phyloP scores from a whole-genome alignment of 805 yeast species.

The Wickerhamiella allomyrinae region DNA sequence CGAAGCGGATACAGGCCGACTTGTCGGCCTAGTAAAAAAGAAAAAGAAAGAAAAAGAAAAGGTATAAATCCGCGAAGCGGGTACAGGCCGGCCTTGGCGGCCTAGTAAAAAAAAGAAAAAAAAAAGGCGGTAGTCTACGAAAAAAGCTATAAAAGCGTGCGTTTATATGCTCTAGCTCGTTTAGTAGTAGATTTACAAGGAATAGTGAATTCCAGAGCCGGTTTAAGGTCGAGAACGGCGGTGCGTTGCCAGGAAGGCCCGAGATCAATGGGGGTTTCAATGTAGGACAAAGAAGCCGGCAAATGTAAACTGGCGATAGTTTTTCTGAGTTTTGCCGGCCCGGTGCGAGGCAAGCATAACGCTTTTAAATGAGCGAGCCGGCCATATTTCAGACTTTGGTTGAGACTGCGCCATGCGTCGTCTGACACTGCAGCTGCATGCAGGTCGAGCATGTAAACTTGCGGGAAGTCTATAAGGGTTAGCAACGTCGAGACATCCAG shows the following conservation, averaged over 20 bases:
- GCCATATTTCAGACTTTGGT: conserved; percentile 5
- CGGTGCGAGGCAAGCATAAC: conserved; percentile 2
- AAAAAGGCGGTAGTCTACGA: no score
- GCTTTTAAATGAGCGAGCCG: background rate
- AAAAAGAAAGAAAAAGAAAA: no score
- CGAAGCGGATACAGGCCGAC: no score
- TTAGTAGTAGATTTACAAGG: no score
- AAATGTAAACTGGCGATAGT: background rate
- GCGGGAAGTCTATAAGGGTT: background rate
- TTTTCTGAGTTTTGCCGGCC: conserved; percentile 1
- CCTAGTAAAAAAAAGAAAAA: no score
- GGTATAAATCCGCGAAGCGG: no score
- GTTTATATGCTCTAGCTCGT: background rate
- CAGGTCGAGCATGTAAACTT: conserved; percentile 2
- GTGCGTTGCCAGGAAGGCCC: no score
- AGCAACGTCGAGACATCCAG: background rate
- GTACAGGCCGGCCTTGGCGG: no score
- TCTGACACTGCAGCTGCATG: background rate
- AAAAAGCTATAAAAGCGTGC: no score
- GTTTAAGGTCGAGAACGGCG: no score
- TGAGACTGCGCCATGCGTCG: background rate
- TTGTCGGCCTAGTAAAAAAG: no score
- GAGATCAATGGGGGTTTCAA: conserved; percentile 2
- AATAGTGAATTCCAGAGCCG: background rate
- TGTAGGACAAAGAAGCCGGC: conserved; percentile 2